phyloP scores from a whole-genome alignment of 2,329 filamentous ascomycete species.

The Neoarthrinium moseri region DNA sequence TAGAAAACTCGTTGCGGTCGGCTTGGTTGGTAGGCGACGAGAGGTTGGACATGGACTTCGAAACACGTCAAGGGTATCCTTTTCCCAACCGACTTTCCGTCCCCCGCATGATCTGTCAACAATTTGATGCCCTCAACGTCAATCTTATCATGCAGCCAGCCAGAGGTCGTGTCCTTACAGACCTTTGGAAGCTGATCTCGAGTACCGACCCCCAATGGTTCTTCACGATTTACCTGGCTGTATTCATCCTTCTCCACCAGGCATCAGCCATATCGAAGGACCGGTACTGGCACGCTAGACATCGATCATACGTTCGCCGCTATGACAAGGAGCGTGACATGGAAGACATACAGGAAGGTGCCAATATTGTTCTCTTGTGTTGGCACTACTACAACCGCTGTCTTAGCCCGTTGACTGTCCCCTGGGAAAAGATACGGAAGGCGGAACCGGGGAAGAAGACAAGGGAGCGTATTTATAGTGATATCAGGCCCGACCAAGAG shows the following conservation, averaged over 20 bases:
- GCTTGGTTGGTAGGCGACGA: conserved; percentile 40
- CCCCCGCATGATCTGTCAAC: conserved; percentile 28
- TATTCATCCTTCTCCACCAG: conserved; percentile 33
- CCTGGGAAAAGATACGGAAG: conserved; percentile 24
- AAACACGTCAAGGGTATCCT: conserved; percentile 35
- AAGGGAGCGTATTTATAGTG: conserved; percentile 24
- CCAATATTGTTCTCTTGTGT: conserved; percentile 43
- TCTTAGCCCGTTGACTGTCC: conserved; percentile 25
- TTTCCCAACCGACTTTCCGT: conserved; percentile 32
- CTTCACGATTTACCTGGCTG: conserved; percentile 26
- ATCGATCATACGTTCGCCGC: conserved; percentile 27
- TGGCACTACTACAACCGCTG: conserved; percentile 51
- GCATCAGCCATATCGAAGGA: conserved; percentile 38
- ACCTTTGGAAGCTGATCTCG: conserved; percentile 24
- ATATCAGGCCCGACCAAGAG: conserved; percentile 30
- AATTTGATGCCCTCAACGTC: conserved; percentile 28
- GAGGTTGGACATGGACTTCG: conserved; percentile 36
- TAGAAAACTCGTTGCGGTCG: conserved; percentile 45
- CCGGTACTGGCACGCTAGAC: conserved; percentile 39
- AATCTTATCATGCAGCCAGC: conserved; percentile 17
- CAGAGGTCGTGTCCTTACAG: conserved; percentile 23
- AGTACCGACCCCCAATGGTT: conserved; percentile 24
- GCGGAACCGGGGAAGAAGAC: conserved; percentile 13
- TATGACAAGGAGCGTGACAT: conserved; percentile 41
- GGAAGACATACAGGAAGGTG: conserved; percentile 42